A percentile compares a stretch with the other conserved stretches of the same genome.
phyloP scores from a whole-genome alignment of 2,329 filamentous ascomycete genomes.

The Moelleriella libera region DNA sequence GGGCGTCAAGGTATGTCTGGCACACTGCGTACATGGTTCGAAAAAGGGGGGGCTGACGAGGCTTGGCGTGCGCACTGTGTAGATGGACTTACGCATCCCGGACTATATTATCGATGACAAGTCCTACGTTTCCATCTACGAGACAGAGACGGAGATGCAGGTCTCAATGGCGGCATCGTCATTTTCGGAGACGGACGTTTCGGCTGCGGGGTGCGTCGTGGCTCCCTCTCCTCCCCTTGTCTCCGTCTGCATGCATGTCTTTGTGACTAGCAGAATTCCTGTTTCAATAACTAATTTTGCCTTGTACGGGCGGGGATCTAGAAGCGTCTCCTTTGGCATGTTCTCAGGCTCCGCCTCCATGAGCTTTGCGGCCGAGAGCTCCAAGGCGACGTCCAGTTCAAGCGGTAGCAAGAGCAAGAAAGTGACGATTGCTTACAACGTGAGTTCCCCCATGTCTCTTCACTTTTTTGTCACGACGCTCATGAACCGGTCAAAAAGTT shows the following conservation, averaged over 20 bases:
- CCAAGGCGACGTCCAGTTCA: not conserved
- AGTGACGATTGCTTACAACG: conserved; percentile 4
- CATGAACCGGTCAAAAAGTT: not conserved
- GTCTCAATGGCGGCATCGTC: conserved; percentile 2
- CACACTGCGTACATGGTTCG: too few relatives aligned
- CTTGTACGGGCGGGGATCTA: not conserved
- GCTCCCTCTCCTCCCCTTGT: too few relatives aligned
- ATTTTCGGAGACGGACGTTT: conserved; percentile 2
- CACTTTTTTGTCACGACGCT: not conserved
- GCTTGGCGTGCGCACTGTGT: too few relatives aligned
- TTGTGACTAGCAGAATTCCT: not conserved
- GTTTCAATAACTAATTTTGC: not conserved
- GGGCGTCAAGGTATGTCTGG: not conserved
- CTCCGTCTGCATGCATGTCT: not conserved
- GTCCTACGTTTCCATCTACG: not conserved
- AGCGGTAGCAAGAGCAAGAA: not conserved
- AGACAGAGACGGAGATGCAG: conserved; percentile 3
- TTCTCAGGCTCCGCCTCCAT: not conserved
- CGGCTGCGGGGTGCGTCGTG: conserved; percentile 1
- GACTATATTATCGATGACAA: too few relatives aligned
- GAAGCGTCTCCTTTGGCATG: not conserved
- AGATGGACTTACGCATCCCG: too few relatives aligned
- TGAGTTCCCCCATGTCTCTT: not conserved
- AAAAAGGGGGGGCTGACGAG: too few relatives aligned
- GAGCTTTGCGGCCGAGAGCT: not conserved